A percentile compares a stretch with the other conserved stretches of the same genome.
Evolutionary conservation across 148 eudicot species (phyloP).

Genomic region (Fagopyrum tataricum): DNA sequence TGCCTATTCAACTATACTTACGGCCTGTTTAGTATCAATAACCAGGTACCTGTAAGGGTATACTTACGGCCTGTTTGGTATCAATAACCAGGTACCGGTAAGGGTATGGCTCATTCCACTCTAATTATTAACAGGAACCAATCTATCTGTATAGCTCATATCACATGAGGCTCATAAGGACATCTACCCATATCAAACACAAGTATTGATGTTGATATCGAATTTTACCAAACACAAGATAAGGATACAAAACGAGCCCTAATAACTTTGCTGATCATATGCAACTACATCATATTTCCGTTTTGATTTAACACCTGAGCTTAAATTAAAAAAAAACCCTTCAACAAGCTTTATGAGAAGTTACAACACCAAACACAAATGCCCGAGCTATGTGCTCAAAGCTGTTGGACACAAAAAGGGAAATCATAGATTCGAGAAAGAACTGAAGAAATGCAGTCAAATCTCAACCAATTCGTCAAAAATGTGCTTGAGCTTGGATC

Average conservation of each 20-base stretch:
- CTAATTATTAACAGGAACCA: too few species aligned
- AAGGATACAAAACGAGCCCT: too few species aligned
- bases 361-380: background rate
- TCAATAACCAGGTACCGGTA: too few species aligned
- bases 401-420: background rate
- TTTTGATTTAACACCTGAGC: background rate
- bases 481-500: background rate
- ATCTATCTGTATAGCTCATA: too few species aligned
- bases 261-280: background rate
- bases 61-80: background rate
- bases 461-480: background rate
- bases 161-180: too few species aligned
- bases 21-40: too few species aligned
- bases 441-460: background rate
- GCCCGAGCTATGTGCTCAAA: background rate
- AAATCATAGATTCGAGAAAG: background rate
- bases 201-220: too few species aligned
- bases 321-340: background rate
- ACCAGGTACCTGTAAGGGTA: too few species aligned
- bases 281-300: background rate
- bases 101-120: too few species aligned
- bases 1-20: background rate
- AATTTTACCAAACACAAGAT: too few species aligned
- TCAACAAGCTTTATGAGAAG: background rate
- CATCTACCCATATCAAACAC: too few species aligned